Evolutionary conservation across 2,329 filamentous ascomycete genomes (phyloP), one percentile per base, ranked within the genome.

Genomic region (Penicillium sp.): DNA sequence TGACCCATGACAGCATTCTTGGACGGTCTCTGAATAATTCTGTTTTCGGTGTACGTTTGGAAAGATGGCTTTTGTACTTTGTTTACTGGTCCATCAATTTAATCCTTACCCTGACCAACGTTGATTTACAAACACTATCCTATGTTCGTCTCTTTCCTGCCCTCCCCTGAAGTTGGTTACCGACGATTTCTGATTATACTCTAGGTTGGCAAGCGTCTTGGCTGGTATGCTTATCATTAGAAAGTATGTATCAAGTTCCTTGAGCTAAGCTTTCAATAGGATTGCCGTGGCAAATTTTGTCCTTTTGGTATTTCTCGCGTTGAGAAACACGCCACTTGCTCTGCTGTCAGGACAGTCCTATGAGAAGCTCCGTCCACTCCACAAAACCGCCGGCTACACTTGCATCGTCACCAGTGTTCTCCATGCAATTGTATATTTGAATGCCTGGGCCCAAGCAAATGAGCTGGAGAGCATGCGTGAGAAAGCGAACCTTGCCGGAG

Each of bases 321-420:
- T 87, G 43, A 86, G 86, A 64, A 86, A 87, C 66, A 87, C 84
- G 0, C 85, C 84, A 0, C 69, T 87, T 18, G 81, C 81, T 0
- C 79, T 80, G 59, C 62, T 87, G 11, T 82, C 81, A 1, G 73
- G 79, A 1, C 83, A 81, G 66, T 86, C 84, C 5, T 85, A 87
- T 67, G 85, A 87, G 60, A 78, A 82, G 19, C 78, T 87, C 53
- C 87, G 86, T 64, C 77, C 82, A 50, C 75, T 87, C 2, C 85
- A 87, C 64, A 81, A 82, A 58, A 73, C 83, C 18, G 78, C 79
- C 4, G 84, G 84, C 2, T 83, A 80, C 63, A 77, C 76, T 6
- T 80, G 82, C 18, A 76, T 86, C 27, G 56, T 76, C 36, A 74
- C 76, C 36, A 70, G 80, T 58, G 68, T 84, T 16, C 58, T 84